Conservation (phyloP, 2,329 filamentous ascomycete genomes). For the Pseudophaeomoniella oleicola region DNA sequence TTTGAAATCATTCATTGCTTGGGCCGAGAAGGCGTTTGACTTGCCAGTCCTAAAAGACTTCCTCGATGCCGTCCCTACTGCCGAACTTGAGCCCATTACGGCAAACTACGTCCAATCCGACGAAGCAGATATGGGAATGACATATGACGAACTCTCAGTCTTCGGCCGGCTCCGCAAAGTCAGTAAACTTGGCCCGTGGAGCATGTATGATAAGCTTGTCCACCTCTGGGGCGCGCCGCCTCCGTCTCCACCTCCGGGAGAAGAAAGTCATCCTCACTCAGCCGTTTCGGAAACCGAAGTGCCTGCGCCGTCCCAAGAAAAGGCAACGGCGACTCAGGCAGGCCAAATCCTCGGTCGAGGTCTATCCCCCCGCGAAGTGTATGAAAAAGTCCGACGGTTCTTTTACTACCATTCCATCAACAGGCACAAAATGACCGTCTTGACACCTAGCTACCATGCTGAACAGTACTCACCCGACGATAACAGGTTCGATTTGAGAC, state of each 20-base stretch:
- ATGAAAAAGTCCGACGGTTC: conserved; percentile 31
- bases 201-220: conserved; percentile 38
- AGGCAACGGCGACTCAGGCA: conserved; percentile 2
- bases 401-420: conserved; percentile 42
- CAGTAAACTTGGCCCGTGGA: conserved; percentile 38
- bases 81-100: conserved; percentile 53
- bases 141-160: conserved; percentile 38
- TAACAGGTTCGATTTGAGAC: conserved; percentile 43
- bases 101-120: conserved; percentile 44
- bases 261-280: not conserved
- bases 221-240: conserved; percentile 28
- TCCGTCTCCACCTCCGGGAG: not conserved
- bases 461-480: conserved; percentile 39
- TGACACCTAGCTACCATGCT: conserved; percentile 43
- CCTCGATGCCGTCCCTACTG: conserved; percentile 46
- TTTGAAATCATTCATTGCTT: conserved; percentile 57
- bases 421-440: conserved; percentile 48
- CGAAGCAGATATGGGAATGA: conserved; percentile 38
- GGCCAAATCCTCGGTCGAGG: conserved; percentile 1
- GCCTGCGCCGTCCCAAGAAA: not conserved
- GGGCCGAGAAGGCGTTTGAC: conserved; percentile 42
- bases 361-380: conserved; percentile 26
- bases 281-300: not conserved
- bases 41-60: conserved; percentile 49
- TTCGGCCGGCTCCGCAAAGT: conserved; percentile 42